phyloP scores from a whole-genome alignment of 306 rosid genomes.

The Astragalus glycyphyllos region DNA sequence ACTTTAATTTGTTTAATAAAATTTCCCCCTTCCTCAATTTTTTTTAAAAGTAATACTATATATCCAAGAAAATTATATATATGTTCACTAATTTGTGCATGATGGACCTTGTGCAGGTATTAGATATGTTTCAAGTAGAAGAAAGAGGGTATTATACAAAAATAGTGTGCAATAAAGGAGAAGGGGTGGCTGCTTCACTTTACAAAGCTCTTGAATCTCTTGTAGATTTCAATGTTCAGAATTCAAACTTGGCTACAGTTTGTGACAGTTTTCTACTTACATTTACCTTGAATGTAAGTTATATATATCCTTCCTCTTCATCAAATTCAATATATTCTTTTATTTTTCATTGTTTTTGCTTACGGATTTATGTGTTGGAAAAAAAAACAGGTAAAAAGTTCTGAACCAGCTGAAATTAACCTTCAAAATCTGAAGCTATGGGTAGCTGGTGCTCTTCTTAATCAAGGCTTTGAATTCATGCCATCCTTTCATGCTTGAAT shows the following conservation, averaged over 20 bases:
- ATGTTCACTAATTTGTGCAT: not conserved
- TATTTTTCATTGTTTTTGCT: not conserved
- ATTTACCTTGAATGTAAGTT: slow-evolving; percentile 66
- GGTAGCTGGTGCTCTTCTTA: slow-evolving; percentile 85
- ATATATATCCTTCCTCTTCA: not conserved
- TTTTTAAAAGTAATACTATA: too few relatives aligned
- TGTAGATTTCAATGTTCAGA: slow-evolving; percentile 62
- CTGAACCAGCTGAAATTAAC: slow-evolving; percentile 61
- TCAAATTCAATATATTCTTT: not conserved
- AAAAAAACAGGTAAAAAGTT: slow-evolving; percentile 64
- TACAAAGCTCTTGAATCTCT: slow-evolving; percentile 84
- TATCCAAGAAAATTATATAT: not conserved
- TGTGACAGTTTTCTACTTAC: slow-evolving; percentile 63
- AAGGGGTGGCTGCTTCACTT: slow-evolving; percentile 66
- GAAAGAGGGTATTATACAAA: slow-evolving; percentile 79
- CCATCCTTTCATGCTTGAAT: slow-evolving; percentile 45
- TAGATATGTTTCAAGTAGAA: slow-evolving; percentile 80
- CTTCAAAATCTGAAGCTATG: slow-evolving; percentile 86
- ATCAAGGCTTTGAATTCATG: slow-evolving; percentile 78
- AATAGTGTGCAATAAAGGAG: slow-evolving; percentile 69
- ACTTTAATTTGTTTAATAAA: too few relatives aligned
- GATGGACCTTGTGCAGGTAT: slow-evolving; percentile 54
- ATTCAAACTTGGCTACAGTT: slow-evolving; percentile 71
- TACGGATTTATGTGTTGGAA: slow-evolving; percentile 28
- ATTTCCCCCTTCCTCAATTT: too few relatives aligned